Evolutionary conservation across 139 green algal genomes (phyloP), one percentile per base, ranked within the genome.

Genomic region (Coelastrella sp.): DNA sequence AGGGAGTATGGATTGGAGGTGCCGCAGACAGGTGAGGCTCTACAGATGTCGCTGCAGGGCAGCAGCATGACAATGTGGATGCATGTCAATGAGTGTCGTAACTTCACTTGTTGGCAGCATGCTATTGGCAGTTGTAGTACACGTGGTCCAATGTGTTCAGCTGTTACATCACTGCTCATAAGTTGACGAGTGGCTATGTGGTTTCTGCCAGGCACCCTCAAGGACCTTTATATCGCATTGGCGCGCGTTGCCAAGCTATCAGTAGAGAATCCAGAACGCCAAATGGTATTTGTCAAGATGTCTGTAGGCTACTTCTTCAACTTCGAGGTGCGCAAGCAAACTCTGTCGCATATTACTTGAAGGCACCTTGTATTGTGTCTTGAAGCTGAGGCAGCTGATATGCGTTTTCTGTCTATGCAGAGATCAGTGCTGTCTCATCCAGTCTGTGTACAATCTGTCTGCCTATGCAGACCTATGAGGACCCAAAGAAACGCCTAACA

Each of bases 151-250:
- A n/a, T n/a, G n/a, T n/a, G n/a, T n/a, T n/a, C n/a, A n/a, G n/a
- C n/a, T n/a, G n/a, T n/a, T n/a, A n/a, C n/a, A n/a, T n/a, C n/a
- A n/a, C n/a, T n/a, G n/a, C n/a, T n/a, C n/a, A n/a, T n/a, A n/a
- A n/a, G n/a, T n/a, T n/a, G n/a, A n/a, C n/a, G n/a, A n/a, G n/a
- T n/a, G n/a, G n/a, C n/a, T n/a, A n/a, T n/a, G n/a, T n/a, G n/a
- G 13, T 57, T 11, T 63, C 64, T 27, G 35, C 25, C 84, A 69
- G 90, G 87, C 19, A 90, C 72, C 5, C 41, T 96, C 5, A 62
- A 34, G 8, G 90, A 94, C 51, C 30, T 96, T 59, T 88, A 92
- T 19, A 4, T 35, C 3, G 91, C 91, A 9, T 19, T 94, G 30
- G 89, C 89, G 2, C 43, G 37, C 19, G 63, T 63, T 8, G 6